Conservation (phyloP, 2,329 filamentous ascomycete genomes). For the Stagonosporopsis tanaceti region DNA sequence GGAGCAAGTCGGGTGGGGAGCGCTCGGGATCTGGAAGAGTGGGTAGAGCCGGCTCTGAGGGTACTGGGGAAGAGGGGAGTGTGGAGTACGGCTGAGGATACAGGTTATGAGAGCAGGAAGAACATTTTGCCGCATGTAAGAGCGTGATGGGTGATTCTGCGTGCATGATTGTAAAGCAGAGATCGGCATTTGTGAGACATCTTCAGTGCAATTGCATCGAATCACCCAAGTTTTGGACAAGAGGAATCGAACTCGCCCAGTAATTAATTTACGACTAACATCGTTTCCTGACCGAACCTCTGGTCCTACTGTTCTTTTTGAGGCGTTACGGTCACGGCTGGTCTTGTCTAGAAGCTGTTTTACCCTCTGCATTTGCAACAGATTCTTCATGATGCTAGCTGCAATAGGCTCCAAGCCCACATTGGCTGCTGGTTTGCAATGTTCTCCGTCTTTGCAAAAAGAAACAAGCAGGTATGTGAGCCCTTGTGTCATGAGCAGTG, state of each 20-base stretch:
- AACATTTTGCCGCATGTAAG: background rate
- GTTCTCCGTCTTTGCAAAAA: background rate
- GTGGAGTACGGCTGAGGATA: background rate
- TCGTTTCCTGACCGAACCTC: background rate
- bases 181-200: background rate
- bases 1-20: constrained; percentile 14
- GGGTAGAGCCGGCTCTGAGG: constrained; percentile 17
- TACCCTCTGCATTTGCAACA: background rate
- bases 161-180: background rate
- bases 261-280: background rate
- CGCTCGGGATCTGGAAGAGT: constrained; percentile 1
- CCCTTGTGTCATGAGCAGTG: background rate
- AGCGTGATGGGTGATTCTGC: background rate
- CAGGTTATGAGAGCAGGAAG: background rate
- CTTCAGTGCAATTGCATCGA: background rate
- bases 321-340: background rate
- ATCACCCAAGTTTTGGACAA: background rate
- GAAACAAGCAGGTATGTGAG: background rate
- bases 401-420: background rate
- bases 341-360: background rate
- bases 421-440: background rate
- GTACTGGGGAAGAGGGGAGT: background rate
- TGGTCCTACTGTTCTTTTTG: background rate
- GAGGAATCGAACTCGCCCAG: background rate
- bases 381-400: background rate